phyloP scores from a whole-genome alignment of 371 early-diverging fungal genomes.

The Mucor indicus region DNA sequence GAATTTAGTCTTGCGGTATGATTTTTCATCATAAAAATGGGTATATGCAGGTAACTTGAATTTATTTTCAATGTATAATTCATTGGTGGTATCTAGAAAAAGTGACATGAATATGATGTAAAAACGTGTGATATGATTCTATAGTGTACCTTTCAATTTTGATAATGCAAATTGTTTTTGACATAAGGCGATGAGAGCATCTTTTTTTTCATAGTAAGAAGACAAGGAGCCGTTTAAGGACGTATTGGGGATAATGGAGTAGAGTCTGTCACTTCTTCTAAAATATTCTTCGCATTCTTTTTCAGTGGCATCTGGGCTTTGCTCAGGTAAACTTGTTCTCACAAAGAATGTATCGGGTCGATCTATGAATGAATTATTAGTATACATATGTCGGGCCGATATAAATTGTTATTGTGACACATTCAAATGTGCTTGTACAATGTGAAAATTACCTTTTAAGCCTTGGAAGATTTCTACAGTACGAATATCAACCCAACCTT shows the following conservation, averaged over 20 bases:
- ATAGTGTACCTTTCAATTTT: constrained; percentile 10
- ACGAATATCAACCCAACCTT: constrained; percentile 47
- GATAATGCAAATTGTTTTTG: constrained; percentile 17
- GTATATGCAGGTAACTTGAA: constrained; percentile 19
- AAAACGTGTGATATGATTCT: background rate
- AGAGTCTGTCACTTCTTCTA: constrained; percentile 23
- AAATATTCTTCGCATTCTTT: constrained; percentile 23
- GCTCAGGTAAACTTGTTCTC: constrained; percentile 21
- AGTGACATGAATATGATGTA: constrained; percentile 7
- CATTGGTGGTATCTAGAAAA: constrained; percentile 10
- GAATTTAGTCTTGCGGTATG: constrained; percentile 6
- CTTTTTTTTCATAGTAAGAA: constrained; percentile 6
- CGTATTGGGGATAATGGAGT: constrained; percentile 17
- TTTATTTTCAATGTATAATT: constrained; percentile 14
- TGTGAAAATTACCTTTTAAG: constrained; percentile 28
- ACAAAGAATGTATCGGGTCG: constrained; percentile 38
- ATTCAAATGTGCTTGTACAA: background rate
- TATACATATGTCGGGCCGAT: constrained; percentile 14
- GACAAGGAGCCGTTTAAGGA: background rate
- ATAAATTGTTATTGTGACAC: too few species aligned
- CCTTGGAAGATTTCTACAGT: constrained; percentile 43
- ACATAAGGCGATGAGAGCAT: constrained; percentile 10
- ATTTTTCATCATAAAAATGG: constrained; percentile 11
- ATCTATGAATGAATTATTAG: constrained; percentile 18
- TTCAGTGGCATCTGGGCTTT: constrained; percentile 15